These are phyloP conservation scores for Suhomyces maxii DNA, from an alignment of 1,139 yeast genomes.

Conservation along the genomic window DNA sequence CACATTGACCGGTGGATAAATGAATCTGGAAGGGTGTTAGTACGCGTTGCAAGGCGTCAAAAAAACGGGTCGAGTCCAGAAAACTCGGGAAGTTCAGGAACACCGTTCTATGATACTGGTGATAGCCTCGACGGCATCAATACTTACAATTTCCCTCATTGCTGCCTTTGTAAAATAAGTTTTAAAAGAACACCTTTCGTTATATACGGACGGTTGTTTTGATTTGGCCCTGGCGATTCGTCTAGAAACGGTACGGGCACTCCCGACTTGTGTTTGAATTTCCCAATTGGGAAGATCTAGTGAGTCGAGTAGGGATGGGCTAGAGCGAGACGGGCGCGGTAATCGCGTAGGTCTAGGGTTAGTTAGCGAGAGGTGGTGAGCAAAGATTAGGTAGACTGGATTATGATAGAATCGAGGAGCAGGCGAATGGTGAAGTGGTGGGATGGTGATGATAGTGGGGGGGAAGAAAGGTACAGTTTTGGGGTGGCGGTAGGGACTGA, in stretches of 20 bases:
- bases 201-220: conserved; percentile 10
- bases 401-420: too few species aligned
- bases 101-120: neutral
- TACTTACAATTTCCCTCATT: conserved; percentile 65
- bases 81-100: too few species aligned
- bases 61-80: too few species aligned
- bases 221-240: conserved; percentile 12
- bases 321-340: neutral
- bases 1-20: conserved; percentile 98
- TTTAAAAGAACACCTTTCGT: conserved; percentile 8
- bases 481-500: too few species aligned
- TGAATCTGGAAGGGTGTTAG: conserved; percentile 62
- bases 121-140: neutral
- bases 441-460: neutral
- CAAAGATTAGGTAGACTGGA: too few species aligned
- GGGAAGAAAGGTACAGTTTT: neutral
- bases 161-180: conserved; percentile 9
- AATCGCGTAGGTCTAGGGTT: neutral
- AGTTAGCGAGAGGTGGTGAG: neutral
- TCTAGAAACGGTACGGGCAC: conserved; percentile 11
- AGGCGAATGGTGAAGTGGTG: neutral
- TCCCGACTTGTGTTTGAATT: conserved; percentile 7
- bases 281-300: conserved; percentile 5
- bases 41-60: conserved; percentile 12
- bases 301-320: neutral